Evolutionary conservation across 2,329 filamentous ascomycete species (phyloP).

Genomic region (Fusarium praegraminearum): DNA sequence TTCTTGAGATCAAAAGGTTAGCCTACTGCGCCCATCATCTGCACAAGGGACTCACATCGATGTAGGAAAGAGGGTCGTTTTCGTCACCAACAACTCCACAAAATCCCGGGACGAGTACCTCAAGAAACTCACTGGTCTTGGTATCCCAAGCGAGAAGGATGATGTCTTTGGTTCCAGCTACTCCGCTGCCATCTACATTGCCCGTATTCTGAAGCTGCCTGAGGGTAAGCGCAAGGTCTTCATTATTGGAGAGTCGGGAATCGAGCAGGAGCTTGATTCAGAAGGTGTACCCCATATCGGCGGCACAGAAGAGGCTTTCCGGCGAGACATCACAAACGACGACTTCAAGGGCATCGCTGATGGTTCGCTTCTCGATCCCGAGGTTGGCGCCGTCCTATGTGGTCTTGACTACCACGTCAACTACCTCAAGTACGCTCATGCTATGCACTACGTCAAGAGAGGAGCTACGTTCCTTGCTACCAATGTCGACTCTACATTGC

Average conservation of each 20-base stretch:
- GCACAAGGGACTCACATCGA: slow-evolving; percentile 17
- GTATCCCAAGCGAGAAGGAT: slow-evolving; percentile 83
- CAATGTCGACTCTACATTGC: slow-evolving; percentile 91
- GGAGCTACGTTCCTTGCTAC: slow-evolving; percentile 92
- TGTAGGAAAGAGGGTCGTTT: slow-evolving; percentile 88
- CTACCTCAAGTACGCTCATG: slow-evolving; percentile 90
- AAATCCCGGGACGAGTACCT: slow-evolving; percentile 94
- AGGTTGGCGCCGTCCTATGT: slow-evolving; percentile 89
- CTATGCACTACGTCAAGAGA: slow-evolving; percentile 84
- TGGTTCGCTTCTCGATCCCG: slow-evolving; percentile 80
- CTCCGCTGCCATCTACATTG: slow-evolving; percentile 95
- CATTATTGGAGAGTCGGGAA: slow-evolving; percentile 89
- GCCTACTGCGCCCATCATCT: not conserved
- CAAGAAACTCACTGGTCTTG: slow-evolving; percentile 86
- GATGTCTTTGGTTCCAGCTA: slow-evolving; percentile 98
- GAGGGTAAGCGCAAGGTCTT: slow-evolving; percentile 91
- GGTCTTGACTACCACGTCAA: slow-evolving; percentile 96
- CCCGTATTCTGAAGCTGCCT: slow-evolving; percentile 85
- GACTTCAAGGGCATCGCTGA: slow-evolving; percentile 86
- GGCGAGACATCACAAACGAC: slow-evolving; percentile 81
- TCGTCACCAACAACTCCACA: slow-evolving; percentile 99
- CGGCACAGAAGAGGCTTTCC: slow-evolving; percentile 83
- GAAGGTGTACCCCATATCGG: slow-evolving; percentile 86
- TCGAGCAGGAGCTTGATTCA: slow-evolving; percentile 86
- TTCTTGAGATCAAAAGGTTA: slow-evolving; percentile 84